Conservation (phyloP, 345 rosid genomes). For the Bruguiera parviflora region DNA sequence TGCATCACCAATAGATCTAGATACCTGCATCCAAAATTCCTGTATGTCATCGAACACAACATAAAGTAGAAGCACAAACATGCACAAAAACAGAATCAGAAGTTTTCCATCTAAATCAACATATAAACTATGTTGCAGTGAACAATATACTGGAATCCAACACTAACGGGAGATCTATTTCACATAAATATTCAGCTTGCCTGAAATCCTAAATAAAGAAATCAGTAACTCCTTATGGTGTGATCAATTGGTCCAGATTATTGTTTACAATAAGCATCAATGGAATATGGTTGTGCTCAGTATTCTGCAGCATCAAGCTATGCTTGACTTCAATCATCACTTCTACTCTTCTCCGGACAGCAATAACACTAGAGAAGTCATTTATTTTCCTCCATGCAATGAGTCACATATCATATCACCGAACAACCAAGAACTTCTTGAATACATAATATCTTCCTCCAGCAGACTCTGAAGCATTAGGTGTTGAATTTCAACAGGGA, state of each 20-base stretch:
- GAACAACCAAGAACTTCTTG: neutral
- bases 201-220: too few species aligned
- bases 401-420: neutral
- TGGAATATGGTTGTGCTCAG: neutral
- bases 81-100: too few species aligned
- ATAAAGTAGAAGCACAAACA: neutral
- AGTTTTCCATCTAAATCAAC: too few species aligned
- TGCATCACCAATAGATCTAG: constrained; percentile 37
- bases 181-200: too few species aligned
- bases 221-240: neutral
- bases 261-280: neutral
- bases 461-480: too few species aligned
- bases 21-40: constrained; percentile 16
- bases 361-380: too few species aligned
- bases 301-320: neutral
- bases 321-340: neutral
- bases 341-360: too few species aligned
- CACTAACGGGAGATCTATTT: too few species aligned
- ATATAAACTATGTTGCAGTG: too few species aligned
- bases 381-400: neutral
- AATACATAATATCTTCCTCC: neutral
- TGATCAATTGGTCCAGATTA: neutral
- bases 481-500: too few species aligned
- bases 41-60: neutral
- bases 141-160: too few species aligned